These are phyloP conservation scores for Cicer arietinum DNA, from an alignment of 306 rosid genomes.

Conservation along the genomic window DNA sequence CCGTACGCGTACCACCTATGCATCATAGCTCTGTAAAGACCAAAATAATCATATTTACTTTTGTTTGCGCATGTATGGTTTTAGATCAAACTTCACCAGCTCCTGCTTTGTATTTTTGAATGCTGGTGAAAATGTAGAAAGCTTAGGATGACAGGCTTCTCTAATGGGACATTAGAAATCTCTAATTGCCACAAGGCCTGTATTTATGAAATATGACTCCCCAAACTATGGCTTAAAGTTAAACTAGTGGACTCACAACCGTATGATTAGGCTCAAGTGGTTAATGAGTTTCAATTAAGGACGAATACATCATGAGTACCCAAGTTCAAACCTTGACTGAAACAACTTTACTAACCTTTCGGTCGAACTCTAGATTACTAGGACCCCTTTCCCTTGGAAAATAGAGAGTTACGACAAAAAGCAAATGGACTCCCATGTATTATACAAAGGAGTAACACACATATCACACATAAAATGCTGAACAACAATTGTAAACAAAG, in stretches of 20 bases:
- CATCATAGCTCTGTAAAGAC: neutral
- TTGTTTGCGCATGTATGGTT: slow-evolving; percentile 37
- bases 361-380: too few relatives aligned
- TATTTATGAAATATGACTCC: neutral
- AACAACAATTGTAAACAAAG: slow-evolving; percentile 9
- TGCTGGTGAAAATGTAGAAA: slow-evolving; percentile 47
- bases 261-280: too few relatives aligned
- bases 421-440: neutral
- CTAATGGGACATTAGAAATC: slow-evolving; percentile 14
- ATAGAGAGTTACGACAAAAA: too few relatives aligned
- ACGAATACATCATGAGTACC: too few relatives aligned
- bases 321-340: too few relatives aligned
- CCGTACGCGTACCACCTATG: too few relatives aligned
- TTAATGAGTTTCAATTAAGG: too few relatives aligned
- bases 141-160: neutral
- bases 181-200: slow-evolving; percentile 5
- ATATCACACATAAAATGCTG: slow-evolving; percentile 4
- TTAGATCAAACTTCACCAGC: slow-evolving; percentile 31
- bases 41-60: slow-evolving; percentile 9
- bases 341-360: too few relatives aligned
- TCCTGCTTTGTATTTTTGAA: slow-evolving; percentile 42
- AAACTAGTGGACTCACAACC: neutral
- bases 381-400: too few relatives aligned
- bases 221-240: neutral
- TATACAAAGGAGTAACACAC: slow-evolving; percentile 1